A percentile compares a stretch with the other conserved stretches of the same genome.
These are phyloP conservation scores for Ophiostoma tasmaniense DNA, from an alignment of 2,329 filamentous ascomycete genomes.

Conservation along the genomic window DNA sequence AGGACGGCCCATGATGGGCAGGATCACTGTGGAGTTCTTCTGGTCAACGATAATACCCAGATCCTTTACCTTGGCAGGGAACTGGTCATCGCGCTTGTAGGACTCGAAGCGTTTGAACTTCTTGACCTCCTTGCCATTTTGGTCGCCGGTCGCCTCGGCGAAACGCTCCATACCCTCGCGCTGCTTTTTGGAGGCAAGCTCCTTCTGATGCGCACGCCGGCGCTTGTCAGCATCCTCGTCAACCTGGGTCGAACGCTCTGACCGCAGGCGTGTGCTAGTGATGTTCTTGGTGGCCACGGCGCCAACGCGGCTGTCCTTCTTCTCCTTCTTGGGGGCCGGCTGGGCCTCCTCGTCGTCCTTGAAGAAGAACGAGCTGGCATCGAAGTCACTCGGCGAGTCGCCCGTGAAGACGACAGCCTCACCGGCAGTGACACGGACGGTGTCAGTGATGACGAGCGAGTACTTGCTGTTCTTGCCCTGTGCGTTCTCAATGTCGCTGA, in stretches of 20 bases:
- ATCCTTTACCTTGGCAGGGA: slow-evolving; percentile 74
- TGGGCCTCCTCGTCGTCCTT: slow-evolving; percentile 88
- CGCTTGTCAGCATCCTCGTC: slow-evolving; percentile 85
- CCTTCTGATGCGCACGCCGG: slow-evolving; percentile 85
- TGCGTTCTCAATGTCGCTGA: slow-evolving; percentile 81
- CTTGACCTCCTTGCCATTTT: slow-evolving; percentile 89
- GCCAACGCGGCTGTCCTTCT: slow-evolving; percentile 72
- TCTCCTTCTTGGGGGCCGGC: slow-evolving; percentile 81
- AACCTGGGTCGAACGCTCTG: slow-evolving; percentile 77
- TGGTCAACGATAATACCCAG: slow-evolving; percentile 82
- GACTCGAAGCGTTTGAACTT: slow-evolving; percentile 99
- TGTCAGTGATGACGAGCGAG: slow-evolving; percentile 85
- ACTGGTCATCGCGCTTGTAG: slow-evolving; percentile 94
- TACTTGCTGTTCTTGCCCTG: slow-evolving; percentile 91
- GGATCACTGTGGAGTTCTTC: slow-evolving; percentile 81
- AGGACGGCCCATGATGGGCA: slow-evolving; percentile 94
- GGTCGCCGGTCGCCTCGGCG: slow-evolving; percentile 70
- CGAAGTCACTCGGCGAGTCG: slow-evolving; percentile 81
- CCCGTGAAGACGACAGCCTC: slow-evolving; percentile 87
- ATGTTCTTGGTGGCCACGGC: slow-evolving; percentile 93
- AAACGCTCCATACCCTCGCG: slow-evolving; percentile 79
- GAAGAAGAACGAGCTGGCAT: slow-evolving; percentile 97
- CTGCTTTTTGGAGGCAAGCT: slow-evolving; percentile 79
- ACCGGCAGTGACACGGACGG: slow-evolving; percentile 72
- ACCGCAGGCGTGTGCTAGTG: slow-evolving; percentile 83